Percentiles rank a stretch among this genome's conserved stretches.
phyloP scores from a whole-genome alignment of 352 stramenopile species.

The Globisporangium nodosum region DNA sequence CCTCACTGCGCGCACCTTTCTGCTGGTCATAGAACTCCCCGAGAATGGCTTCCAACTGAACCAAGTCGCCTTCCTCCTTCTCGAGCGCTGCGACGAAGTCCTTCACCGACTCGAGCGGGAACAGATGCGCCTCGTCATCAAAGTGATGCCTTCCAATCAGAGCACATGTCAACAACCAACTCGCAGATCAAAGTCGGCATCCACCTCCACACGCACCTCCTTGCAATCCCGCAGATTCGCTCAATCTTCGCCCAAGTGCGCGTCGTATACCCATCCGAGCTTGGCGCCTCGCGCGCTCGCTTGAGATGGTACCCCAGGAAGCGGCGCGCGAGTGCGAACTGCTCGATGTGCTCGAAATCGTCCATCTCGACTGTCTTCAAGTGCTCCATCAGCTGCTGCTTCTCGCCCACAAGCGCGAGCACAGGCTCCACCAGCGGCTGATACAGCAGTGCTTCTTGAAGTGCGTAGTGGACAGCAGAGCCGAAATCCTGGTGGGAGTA shows the following conservation, averaged over 20 bases:
- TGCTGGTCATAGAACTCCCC: conserved; percentile 6
- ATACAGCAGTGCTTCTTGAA: conserved; percentile 51
- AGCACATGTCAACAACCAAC: neutral
- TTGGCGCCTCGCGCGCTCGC: conserved; percentile 17
- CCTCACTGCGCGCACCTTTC: conserved; percentile 2
- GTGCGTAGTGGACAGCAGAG: conserved; percentile 62
- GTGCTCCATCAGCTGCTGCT: conserved; percentile 6
- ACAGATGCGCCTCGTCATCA: conserved; percentile 67
- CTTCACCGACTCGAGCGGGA: conserved; percentile 38
- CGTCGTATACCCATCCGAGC: conserved; percentile 19
- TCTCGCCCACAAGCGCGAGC: conserved; percentile 14
- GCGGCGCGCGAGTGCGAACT: conserved; percentile 46
- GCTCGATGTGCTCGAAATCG: conserved; percentile 48
- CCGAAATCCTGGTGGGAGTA: conserved; percentile 76
- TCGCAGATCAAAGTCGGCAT: neutral
- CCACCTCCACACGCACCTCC: conserved; percentile 23
- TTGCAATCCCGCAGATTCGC: conserved; percentile 35
- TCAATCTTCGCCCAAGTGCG: conserved; percentile 29
- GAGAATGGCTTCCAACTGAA: conserved; percentile 23
- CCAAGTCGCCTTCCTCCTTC: conserved; percentile 25
- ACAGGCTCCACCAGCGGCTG: conserved; percentile 24
- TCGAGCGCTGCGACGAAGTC: conserved; percentile 26
- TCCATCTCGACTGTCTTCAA: conserved; percentile 16
- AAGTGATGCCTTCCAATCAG: conserved; percentile 31
- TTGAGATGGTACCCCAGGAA: conserved; percentile 46